Base-by-base conservation (phyloP, 768 basidiomycete genomes). In the Clitopilus passeckerianus region DNA sequence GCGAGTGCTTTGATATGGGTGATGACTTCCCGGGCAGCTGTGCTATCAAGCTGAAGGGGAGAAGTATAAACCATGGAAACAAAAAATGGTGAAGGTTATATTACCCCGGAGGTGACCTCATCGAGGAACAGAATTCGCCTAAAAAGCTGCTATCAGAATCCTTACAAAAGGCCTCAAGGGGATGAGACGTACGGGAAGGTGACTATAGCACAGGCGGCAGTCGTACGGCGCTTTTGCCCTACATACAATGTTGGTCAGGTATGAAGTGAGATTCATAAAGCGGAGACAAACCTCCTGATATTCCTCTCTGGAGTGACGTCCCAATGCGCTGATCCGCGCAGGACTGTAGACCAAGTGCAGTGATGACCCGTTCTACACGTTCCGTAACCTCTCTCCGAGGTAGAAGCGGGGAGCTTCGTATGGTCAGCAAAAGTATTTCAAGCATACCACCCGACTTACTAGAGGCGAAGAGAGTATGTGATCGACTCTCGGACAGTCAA, bases 201-300 rank as follows among this genome's bases (percentile, higher is more conserved):
- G 35, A 88, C 84, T 67, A 87, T 76, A 1, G 82, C 78, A 62
- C 81, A 82, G 9, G 83, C 87, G 44, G 85, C 81, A 10, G 82
- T 80, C 5, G 84, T 80, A 5, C 82, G 77, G n/a, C 87, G 77
- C 64, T 84, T 86, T 68, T 90, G 86, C 2, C 88, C 78, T 71
- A 58, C 60, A 14, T 60, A 57, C 22, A 57, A 24, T 9, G 34
- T 53, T 54, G 24, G 24, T n/a, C n/a, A n/a, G 5, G 6, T 34
- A 54, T 7, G 54, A n/a, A 12, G 53, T 18, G 20, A 23, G 5
- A 52, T 1, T 34, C 6, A 41, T 7, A 27, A 34, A 57, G 14
- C 10, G 6, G 53, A 27, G 53, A 61, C 68, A 16, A 56, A 75
- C 73, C 85, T 7, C 85, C 86, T 20, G 82, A 84, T 35, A 88